Evolutionary conservation across 164 flowering plant species (phyloP).

Genomic region (Kalanchoe fedtschenkoi): DNA sequence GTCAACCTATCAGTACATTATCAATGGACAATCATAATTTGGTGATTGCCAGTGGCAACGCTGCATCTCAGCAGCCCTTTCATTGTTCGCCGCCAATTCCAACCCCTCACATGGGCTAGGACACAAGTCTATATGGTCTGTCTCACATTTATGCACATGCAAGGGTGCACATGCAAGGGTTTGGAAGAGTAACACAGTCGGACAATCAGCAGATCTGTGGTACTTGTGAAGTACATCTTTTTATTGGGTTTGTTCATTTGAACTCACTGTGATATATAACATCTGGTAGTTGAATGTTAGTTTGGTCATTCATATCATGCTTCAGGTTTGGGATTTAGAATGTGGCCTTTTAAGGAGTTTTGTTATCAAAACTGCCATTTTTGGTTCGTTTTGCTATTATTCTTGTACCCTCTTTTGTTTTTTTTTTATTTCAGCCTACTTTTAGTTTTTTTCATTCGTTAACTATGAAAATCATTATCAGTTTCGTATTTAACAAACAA

Average conservation of each 20-base stretch:
- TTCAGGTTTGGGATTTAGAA: too few species aligned
- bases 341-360: too few species aligned
- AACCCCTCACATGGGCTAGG: conserved; percentile 34
- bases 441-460: too few species aligned
- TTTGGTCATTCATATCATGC: too few species aligned
- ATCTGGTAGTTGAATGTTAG: too few species aligned
- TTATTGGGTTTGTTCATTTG: neutral
- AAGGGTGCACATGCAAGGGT: neutral
- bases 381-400: too few species aligned
- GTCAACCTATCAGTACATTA: conserved; percentile 20
- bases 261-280: neutral
- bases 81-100: conserved; percentile 43
- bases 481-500: too few species aligned
- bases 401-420: too few species aligned
- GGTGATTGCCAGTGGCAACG: conserved; percentile 43
- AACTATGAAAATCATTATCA: too few species aligned
- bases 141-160: neutral
- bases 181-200: neutral
- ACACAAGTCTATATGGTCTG: neutral
- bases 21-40: conserved; percentile 9
- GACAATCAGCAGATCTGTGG: neutral
- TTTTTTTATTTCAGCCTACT: too few species aligned
- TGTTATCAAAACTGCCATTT: too few species aligned
- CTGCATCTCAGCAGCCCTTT: conserved; percentile 35
- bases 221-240: neutral